Conservation (phyloP, 169 alveolate species). For the Nephromyces sp. region DNA sequence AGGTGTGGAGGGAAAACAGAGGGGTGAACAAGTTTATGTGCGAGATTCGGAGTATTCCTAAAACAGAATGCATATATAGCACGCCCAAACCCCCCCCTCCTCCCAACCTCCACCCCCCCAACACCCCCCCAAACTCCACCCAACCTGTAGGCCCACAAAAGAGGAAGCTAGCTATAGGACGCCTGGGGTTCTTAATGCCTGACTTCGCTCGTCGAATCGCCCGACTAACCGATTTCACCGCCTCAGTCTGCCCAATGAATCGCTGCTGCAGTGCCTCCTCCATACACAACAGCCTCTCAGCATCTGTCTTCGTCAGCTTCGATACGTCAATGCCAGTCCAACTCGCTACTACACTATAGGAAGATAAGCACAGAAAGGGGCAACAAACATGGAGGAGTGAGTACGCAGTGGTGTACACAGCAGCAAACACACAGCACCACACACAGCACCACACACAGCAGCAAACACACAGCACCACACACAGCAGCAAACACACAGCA, state of each 20-base stretch:
- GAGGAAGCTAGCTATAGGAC: constrained; percentile 66
- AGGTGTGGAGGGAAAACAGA: neutral
- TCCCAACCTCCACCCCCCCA: neutral
- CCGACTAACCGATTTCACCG: constrained; percentile 7
- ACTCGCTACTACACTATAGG: constrained; percentile 47
- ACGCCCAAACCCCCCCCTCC: neutral
- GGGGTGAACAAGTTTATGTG: neutral
- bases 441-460: too few relatives aligned
- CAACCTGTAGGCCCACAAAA: constrained; percentile 69
- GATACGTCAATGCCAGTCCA: constrained; percentile 79
- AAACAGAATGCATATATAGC: neutral
- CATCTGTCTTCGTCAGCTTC: constrained; percentile 65
- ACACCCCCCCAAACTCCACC: neutral
- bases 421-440: too few relatives aligned
- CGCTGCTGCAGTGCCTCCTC: constrained; percentile 29
- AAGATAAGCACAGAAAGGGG: neutral
- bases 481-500: too few relatives aligned
- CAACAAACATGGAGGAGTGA: neutral
- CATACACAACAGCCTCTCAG: constrained; percentile 31
- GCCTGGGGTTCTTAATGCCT: constrained; percentile 66
- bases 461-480: too few relatives aligned
- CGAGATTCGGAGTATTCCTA: neutral
- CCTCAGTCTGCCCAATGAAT: constrained; percentile 25
- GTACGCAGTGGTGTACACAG: neutral
- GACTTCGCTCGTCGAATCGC: constrained; percentile 68